These are phyloP conservation scores for Cucurbita ficifolia DNA, from an alignment of 306 rosid genomes.

Conservation along the genomic window DNA sequence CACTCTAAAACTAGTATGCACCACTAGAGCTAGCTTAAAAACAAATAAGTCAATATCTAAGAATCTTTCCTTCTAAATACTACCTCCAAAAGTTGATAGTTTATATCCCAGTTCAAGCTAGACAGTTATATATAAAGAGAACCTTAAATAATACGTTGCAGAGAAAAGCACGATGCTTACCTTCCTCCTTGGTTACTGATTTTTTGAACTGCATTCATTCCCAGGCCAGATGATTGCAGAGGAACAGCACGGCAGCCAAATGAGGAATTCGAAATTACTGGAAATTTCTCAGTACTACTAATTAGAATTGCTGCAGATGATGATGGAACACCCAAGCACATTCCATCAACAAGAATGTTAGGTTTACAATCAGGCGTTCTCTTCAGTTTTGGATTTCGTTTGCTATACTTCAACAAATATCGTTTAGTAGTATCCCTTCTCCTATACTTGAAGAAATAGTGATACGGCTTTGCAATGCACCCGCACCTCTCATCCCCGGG, in stretches of 20 bases:
- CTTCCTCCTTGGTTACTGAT: background rate
- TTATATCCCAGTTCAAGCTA: background rate
- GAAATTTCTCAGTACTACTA: background rate
- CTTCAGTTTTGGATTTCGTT: constrained; percentile 17
- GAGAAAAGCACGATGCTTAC: background rate
- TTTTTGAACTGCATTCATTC: constrained; percentile 1
- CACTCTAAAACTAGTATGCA: background rate
- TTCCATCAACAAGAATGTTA: constrained; percentile 4
- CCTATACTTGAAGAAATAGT: constrained; percentile 17
- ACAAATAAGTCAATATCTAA: background rate
- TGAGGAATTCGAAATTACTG: background rate
- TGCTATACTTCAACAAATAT: constrained; percentile 33
- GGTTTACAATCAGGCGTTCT: background rate
- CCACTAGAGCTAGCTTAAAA: background rate
- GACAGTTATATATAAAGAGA: background rate
- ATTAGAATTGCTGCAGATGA: background rate
- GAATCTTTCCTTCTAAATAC: background rate
- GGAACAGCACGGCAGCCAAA: constrained; percentile 3
- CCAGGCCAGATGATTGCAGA: background rate
- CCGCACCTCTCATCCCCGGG: constrained; percentile 13
- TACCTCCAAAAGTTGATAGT: background rate
- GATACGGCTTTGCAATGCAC: constrained; percentile 16
- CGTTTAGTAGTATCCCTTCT: constrained; percentile 17
- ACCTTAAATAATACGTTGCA: background rate
- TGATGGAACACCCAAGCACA: background rate